Conservation (phyloP, 345 rosid species). For the Acer negundo region DNA sequence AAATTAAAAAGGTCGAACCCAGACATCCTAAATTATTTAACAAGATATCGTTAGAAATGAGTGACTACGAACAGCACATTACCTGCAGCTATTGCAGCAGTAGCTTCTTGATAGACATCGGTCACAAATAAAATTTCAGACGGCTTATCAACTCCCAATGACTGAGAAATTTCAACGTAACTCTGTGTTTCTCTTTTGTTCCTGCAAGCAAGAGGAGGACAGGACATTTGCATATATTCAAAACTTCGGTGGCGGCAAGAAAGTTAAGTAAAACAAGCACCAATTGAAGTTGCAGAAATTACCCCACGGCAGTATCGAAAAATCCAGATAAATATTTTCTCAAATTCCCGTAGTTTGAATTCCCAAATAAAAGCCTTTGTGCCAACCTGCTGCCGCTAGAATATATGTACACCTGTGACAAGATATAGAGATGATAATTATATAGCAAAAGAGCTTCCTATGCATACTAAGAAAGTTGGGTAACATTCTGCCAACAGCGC, state of each 20-base stretch:
- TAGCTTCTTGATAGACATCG: constrained; percentile 85
- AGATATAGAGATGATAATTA: neutral
- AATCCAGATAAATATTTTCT: constrained; percentile 81
- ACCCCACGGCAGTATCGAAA: constrained; percentile 89
- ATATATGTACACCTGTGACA: constrained; percentile 81
- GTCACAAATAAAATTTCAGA: constrained; percentile 80
- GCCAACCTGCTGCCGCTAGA: constrained; percentile 97
- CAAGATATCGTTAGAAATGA: neutral
- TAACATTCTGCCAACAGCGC: no score
- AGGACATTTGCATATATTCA: neutral
- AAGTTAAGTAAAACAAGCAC: neutral
- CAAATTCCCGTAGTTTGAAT: constrained; percentile 79
- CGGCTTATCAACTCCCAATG: constrained; percentile 84
- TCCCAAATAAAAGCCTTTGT: constrained; percentile 87
- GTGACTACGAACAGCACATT: neutral
- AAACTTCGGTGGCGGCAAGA: neutral
- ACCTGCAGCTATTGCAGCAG: constrained; percentile 91
- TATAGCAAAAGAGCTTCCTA: neutral
- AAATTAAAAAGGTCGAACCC: neutral
- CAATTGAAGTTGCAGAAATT: constrained; percentile 20
- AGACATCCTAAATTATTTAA: neutral
- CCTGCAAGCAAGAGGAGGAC: constrained; percentile 41
- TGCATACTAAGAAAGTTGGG: neutral
- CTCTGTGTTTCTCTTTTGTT: constrained; percentile 78
- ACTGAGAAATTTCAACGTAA: constrained; percentile 69